These are phyloP conservation scores for Capsicum pubescens DNA, from an alignment of 257 asterid species.

Conservation along the genomic window DNA sequence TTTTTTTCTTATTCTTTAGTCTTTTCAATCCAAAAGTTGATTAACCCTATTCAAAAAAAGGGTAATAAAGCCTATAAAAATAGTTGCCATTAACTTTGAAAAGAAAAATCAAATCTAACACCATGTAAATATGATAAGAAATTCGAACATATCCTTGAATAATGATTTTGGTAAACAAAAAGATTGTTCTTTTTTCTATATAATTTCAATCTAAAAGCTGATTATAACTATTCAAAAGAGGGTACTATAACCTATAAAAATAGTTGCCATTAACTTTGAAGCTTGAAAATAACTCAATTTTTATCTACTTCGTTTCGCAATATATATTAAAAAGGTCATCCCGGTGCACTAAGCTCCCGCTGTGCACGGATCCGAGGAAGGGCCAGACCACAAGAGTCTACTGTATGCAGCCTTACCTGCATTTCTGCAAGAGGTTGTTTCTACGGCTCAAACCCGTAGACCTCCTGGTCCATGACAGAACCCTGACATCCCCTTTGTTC, in stretches of 20 bases:
- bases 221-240: not conserved
- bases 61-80: not conserved
- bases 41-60: not conserved
- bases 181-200: not conserved
- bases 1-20: not conserved
- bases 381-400: no score
- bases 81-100: not conserved
- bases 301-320: not conserved
- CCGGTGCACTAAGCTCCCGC: no score
- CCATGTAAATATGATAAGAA: not conserved
- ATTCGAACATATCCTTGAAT: not conserved
- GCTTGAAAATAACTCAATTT: not conserved
- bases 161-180: not conserved
- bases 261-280: not conserved
- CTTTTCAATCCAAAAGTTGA: slow-evolving; percentile 11
- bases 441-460: no score
- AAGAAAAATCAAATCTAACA: not conserved
- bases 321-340: no score
- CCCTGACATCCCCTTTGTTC: no score
- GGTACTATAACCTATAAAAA: not conserved
- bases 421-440: no score
- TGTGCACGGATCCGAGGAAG: no score
- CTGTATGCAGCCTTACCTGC: no score
- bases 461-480: no score
- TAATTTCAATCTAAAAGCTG: not conserved